Base-by-base conservation (phyloP, 1,284 basidiomycete genomes). In the Chalciporus sp. region DNA sequence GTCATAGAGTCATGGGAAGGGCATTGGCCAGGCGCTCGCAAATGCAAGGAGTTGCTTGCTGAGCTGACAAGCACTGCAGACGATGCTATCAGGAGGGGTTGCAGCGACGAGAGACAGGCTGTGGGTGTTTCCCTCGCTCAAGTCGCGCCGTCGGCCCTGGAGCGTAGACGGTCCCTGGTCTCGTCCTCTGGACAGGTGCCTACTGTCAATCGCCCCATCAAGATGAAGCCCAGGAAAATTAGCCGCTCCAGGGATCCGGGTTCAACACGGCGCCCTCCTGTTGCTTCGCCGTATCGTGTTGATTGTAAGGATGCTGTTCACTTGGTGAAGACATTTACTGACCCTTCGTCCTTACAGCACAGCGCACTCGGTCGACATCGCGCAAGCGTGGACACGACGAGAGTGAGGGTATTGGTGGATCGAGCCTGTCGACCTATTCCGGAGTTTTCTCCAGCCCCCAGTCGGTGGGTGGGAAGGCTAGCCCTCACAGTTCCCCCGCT, bases 11-110 rank as follows among this genome's bases (percentile, higher is more conserved):
- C 85, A 4, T 90, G 92, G 82, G 92, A 94, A 72, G 90, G 90
- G 1, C 82, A 85, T 49, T 95, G 93, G 93, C 92, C 92, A 17
- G 92, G 92, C 19, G 90, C 90, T 53, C 80, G 84, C 43, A 94
- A 94, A 72, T 90, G 92, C 75, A 92, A 86, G 69, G 88, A 92
- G 60, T 71, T 91, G 26, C 79, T 91, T 44, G 73, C 79, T 43
- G 89, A 91, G 58, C 74, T 91, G 48, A 80, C 82, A 28, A 83
- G 72, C 45, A 91, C 86, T 6, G 85, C 88, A 3, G 81, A 72
- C 44, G 85, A 88, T 51, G 88, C 86, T 40, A 83, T 89, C 47
- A 70, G 70, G 23, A 74, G 77, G 58, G 65, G 66, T 26, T 59
- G 62, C 11, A 61, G 55, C 47, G 68, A 68, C 5, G 71, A 70